These are phyloP conservation scores for Wickerhamiella domercqiae DNA, from an alignment of 805 yeast genomes.

Conservation along the genomic window DNA sequence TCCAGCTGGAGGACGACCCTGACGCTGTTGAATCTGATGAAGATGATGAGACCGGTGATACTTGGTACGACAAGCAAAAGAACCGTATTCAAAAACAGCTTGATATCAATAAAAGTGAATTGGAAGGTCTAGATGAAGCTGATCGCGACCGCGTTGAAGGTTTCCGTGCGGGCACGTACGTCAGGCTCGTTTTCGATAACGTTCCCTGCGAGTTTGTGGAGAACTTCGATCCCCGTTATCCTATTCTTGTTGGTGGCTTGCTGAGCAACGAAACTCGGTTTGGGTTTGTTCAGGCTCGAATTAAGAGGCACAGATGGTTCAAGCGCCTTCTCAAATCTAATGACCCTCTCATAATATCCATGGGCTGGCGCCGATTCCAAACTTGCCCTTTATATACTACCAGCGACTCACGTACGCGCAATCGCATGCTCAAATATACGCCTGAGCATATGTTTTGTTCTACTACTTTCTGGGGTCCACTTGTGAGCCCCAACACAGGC, in stretches of 20 bases:
- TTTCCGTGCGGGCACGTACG: conserved; percentile 83
- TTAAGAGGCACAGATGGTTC: conserved; percentile 98
- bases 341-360: conserved; percentile 83
- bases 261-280: conserved; percentile 82
- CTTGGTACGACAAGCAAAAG: conserved; percentile 96
- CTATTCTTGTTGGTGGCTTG: conserved; percentile 81
- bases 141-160: conserved; percentile 79
- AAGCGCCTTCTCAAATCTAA: conserved; percentile 87
- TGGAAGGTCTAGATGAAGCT: conserved; percentile 54
- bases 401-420: conserved; percentile 92
- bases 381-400: conserved; percentile 93
- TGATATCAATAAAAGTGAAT: conserved; percentile 69
- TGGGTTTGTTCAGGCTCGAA: conserved; percentile 82
- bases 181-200: conserved; percentile 65
- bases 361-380: conserved; percentile 98
- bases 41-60: conserved; percentile 67
- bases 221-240: conserved; percentile 70
- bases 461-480: conserved; percentile 92
- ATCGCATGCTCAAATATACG: conserved; percentile 93
- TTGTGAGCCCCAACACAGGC: conserved; percentile 94
- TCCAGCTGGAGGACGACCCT: conserved; percentile 71
- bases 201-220: conserved; percentile 85
- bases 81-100: conserved; percentile 93
- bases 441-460: conserved; percentile 96
- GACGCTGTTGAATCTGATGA: conserved; percentile 68